Base-by-base conservation (phyloP, 495 filamentous ascomycete species). In the Xylaria telfairii region DNA sequence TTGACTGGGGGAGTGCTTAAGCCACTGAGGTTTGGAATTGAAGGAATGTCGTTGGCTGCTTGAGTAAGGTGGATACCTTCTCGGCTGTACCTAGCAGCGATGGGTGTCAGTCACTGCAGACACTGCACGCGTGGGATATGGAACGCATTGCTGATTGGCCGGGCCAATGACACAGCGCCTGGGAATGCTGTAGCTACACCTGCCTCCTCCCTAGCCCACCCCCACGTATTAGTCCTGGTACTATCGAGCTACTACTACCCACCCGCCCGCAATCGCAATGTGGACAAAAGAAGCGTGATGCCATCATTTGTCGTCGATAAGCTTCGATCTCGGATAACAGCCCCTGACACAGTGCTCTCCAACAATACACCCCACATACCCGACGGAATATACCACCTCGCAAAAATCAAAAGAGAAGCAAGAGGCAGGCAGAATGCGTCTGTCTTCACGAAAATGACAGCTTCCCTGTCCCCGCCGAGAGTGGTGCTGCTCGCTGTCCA, bases 401-500 rank as follows among this genome's bases (percentile, higher is more conserved):
- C 37, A 17, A 15, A 53, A 1, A 19, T 32, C 26, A 37, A n/a
- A 59, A 37, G 19, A n/a, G 17, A 42, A 42, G 21, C 30, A 37
- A 37, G 30, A 59, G 49, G 53, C 24, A 59, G 49, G 53, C 24
- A 72, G 37, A n/a, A 73, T 75, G 72, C 65, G 34, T 65, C 61
- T 51, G 71, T 39, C 37, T 26, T 21, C 69, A 34, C 59, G 47
- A 80, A 70, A 67, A 86, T 84, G 83, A 75, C 77, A 26, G 69
- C 81, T 39, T 72, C 79, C 24, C 86, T 90, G 34, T 90, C 89
- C 12, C 77, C 87, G 24, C 82, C 87, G n/a, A 88, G 91, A 74
- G 85, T 85, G 32, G 80, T 90, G 46, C 81, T 93, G 60, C 86
- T 93, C 54, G 89, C 91, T 30, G 87, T 86, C 60, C 86, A 90